Conservation (phyloP, 2,329 filamentous ascomycete genomes). For the Pseudopyrenochaeta lycopersici region DNA sequence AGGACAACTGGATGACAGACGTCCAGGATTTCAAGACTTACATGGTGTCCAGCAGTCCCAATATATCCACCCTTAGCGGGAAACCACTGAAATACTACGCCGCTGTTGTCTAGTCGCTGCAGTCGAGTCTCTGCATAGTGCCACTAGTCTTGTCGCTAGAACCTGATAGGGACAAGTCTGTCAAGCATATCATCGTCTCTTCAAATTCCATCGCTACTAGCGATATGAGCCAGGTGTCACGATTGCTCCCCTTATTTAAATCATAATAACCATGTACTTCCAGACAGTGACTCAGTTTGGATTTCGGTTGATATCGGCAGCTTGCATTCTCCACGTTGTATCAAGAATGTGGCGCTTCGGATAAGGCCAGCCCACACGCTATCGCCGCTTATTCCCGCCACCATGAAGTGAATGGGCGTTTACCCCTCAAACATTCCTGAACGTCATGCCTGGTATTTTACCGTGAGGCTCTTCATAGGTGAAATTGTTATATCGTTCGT, state of each 20-base stretch:
- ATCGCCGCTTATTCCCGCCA: constrained; percentile 19
- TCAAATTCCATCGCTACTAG: no score
- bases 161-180: no score
- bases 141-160: no score
- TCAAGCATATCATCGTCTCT: no score
- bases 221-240: no score
- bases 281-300: neutral
- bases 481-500: neutral
- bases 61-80: neutral
- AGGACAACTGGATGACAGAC: constrained; percentile 28
- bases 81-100: constrained; percentile 11
- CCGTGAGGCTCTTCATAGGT: neutral
- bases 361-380: constrained; percentile 1
- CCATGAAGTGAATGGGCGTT: neutral
- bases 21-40: constrained; percentile 24
- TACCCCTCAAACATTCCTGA: constrained; percentile 7
- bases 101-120: constrained; percentile 6
- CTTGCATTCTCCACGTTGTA: neutral
- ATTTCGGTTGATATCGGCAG: neutral
- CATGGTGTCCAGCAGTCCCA: constrained; percentile 13
- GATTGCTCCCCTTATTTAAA: no score
- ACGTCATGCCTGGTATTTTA: constrained; percentile 4
- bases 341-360: neutral
- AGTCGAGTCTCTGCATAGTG: neutral
- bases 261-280: no score